A percentile compares a stretch with the other conserved stretches of the same genome.
These are phyloP conservation scores for Angomonas ambiguus DNA, from an alignment of 208 protist species.

Conservation along the genomic window DNA sequence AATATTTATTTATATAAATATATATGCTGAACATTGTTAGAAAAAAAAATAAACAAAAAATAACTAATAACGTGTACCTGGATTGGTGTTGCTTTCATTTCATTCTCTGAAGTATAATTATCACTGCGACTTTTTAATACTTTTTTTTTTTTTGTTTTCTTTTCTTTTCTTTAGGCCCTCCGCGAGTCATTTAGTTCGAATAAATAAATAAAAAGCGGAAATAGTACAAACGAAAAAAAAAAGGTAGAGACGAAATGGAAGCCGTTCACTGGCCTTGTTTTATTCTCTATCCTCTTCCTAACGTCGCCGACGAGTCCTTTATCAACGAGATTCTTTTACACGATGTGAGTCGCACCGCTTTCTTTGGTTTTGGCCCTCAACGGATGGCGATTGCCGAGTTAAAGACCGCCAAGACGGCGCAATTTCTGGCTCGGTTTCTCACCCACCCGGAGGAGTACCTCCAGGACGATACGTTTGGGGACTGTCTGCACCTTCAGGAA, in stretches of 20 bases:
- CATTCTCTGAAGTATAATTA: too few relatives aligned
- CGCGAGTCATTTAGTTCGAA: too few relatives aligned
- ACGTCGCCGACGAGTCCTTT: conserved; percentile 66
- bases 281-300: conserved; percentile 64
- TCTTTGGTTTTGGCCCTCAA: conserved; percentile 42
- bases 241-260: too few relatives aligned
- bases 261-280: conserved; percentile 22
- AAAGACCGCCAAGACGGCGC: conserved; percentile 14
- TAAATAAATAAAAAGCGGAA: too few relatives aligned
- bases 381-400: conserved; percentile 74
- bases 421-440: conserved; percentile 23
- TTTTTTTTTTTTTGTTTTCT: too few relatives aligned
- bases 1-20: too few relatives aligned
- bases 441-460: neutral
- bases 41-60: too few relatives aligned
- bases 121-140: too few relatives aligned
- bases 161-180: too few relatives aligned
- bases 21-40: too few relatives aligned
- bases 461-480: neutral
- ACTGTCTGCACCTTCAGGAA: neutral
- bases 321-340: conserved; percentile 53
- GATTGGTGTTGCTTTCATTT: too few relatives aligned
- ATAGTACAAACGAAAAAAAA: neutral
- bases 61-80: too few relatives aligned
- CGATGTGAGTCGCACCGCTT: conserved; percentile 44